Evolutionary conservation across 352 stramenopile genomes (phyloP).

Genomic region (Phytophthora litchii): DNA sequence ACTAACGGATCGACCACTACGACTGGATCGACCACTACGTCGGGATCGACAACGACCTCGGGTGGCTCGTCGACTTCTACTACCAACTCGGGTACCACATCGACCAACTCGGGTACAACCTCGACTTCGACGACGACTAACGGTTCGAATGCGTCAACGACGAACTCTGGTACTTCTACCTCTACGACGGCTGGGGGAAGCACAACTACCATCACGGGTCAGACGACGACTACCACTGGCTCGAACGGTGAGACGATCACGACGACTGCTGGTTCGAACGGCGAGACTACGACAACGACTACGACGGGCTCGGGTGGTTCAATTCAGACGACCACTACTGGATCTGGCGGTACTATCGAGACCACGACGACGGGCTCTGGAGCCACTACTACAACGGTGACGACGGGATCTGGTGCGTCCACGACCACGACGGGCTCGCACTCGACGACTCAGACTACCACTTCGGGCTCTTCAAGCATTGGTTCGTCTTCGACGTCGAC

Average conservation of each 20-base stretch:
- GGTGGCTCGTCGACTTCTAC: constrained; percentile 7
- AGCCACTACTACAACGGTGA: constrained; percentile 20
- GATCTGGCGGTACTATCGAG: constrained; percentile 22
- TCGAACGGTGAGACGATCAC: constrained; percentile 12
- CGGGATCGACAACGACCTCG: background rate
- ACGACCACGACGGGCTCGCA: constrained; percentile 24
- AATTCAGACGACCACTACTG: constrained; percentile 25
- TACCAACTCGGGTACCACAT: constrained; percentile 6
- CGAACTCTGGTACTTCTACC: constrained; percentile 13
- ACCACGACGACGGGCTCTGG: constrained; percentile 25
- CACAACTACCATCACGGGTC: constrained; percentile 16
- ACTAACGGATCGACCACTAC: constrained; percentile 13
- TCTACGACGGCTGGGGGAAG: constrained; percentile 8
- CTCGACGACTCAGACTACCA: constrained; percentile 18
- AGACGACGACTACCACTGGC: constrained; percentile 22
- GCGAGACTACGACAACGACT: constrained; percentile 16
- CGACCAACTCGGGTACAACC: constrained; percentile 8
- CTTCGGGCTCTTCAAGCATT: constrained; percentile 8
- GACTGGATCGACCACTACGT: background rate
- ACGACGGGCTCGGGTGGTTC: constrained; percentile 12
- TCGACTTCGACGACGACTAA: constrained; percentile 10
- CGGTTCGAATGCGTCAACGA: constrained; percentile 9
- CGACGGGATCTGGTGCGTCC: constrained; percentile 17
- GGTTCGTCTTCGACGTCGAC: constrained; percentile 5
- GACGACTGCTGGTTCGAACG: constrained; percentile 15